Conservation (phyloP, 768 basidiomycete genomes). For the Tylopilus rubrobrunneus region DNA sequence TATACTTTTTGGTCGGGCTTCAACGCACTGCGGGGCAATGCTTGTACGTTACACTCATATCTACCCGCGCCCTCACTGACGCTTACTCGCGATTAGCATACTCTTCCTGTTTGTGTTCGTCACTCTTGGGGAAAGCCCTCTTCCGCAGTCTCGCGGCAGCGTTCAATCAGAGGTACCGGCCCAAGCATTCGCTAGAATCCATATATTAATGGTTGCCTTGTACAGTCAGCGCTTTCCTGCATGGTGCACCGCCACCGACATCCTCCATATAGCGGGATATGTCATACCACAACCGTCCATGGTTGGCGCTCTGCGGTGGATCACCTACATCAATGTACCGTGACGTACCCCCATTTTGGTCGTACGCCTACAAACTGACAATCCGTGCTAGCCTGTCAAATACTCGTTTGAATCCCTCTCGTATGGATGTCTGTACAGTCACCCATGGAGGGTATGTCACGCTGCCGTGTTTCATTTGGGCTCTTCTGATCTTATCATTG, state of each 20-base stretch:
- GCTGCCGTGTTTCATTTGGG: no score
- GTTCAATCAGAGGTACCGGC: slow-evolving; percentile 58
- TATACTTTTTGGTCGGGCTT: slow-evolving; percentile 62
- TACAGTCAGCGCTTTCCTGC: slow-evolving; percentile 22
- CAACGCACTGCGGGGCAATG: slow-evolving; percentile 56
- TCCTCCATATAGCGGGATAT: slow-evolving; percentile 40
- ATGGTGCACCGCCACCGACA: not conserved
- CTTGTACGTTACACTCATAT: slow-evolving; percentile 43
- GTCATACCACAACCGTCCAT: slow-evolving; percentile 57
- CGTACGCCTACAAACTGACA: not conserved
- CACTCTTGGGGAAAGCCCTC: slow-evolving; percentile 67
- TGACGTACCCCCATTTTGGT: slow-evolving; percentile 35
- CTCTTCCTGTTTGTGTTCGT: slow-evolving; percentile 56
- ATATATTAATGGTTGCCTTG: slow-evolving; percentile 54
- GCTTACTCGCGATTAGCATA: slow-evolving; percentile 34
- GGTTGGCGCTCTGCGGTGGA: slow-evolving; percentile 68
- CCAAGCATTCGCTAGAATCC: slow-evolving; percentile 53
- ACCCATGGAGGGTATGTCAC: slow-evolving; percentile 47
- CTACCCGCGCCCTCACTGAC: slow-evolving; percentile 8
- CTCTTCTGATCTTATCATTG: no score
- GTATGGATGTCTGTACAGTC: slow-evolving; percentile 37
- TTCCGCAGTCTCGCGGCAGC: slow-evolving; percentile 67
- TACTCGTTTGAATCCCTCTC: slow-evolving; percentile 56
- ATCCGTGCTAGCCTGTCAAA: slow-evolving; percentile 47
- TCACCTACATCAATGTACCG: slow-evolving; percentile 64